Conservation (phyloP, 179 eudicot genomes). For the Vitellaria paradoxa region DNA sequence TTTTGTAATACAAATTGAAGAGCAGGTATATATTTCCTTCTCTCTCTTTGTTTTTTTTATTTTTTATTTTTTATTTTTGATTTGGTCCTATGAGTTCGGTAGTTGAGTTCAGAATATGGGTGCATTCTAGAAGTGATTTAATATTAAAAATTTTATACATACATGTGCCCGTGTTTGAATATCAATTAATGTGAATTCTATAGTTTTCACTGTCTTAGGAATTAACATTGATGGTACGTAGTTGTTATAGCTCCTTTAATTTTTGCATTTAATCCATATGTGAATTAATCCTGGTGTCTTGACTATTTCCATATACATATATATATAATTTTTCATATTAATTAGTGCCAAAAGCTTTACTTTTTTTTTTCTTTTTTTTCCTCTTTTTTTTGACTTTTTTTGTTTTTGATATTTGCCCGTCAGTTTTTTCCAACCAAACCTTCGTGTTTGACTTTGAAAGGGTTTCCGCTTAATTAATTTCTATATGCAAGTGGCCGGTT, state of each 20-base stretch:
- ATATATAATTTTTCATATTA: neutral
- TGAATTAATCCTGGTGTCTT: neutral
- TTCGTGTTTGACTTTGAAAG: neutral
- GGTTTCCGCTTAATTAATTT: neutral
- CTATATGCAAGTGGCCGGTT: slow-evolving; percentile 5
- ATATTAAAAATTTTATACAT: neutral
- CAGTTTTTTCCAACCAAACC: slow-evolving; percentile 10
- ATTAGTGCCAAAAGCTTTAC: neutral
- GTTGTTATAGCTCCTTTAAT: no score
- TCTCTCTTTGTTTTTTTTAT: neutral
- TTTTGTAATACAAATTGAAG: neutral
- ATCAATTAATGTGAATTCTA: neutral
- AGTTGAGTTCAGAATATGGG: neutral
- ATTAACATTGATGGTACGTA: no score
- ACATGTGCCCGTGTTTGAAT: neutral
- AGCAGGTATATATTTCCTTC: neutral
- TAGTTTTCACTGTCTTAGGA: no score
- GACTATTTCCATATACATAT: neutral
- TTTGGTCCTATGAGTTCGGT: neutral
- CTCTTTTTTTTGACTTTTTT: neutral
- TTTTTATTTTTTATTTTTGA: neutral
- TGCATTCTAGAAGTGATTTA: slow-evolving; percentile 11
- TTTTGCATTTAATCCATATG: no score
- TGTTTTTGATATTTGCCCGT: no score
- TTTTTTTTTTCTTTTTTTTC: neutral